Conservation (phyloP, 2,329 filamentous ascomycete genomes). For the Colletotrichum incanum region DNA sequence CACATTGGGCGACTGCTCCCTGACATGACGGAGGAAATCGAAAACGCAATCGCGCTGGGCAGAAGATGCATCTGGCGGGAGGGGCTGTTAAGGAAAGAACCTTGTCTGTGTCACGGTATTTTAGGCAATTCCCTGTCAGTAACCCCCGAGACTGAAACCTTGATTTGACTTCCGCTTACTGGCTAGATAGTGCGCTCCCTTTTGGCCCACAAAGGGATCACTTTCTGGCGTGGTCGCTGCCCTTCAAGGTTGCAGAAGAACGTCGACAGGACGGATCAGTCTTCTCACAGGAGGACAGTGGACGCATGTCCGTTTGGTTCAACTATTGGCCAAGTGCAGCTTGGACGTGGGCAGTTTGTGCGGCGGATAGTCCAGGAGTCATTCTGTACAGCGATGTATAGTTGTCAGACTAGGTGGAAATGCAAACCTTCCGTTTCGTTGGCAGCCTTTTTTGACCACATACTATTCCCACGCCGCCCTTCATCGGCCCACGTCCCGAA, state of each 20-base stretch:
- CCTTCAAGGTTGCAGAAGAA: slow-evolving; percentile 67
- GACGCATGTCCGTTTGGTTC: slow-evolving; percentile 50
- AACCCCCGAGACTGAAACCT: not conserved
- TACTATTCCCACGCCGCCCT: accelerated
- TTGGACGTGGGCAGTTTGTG: slow-evolving; percentile 56
- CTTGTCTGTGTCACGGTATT: slow-evolving; percentile 77
- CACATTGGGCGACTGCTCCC: slow-evolving; percentile 71
- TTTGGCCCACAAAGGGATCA: slow-evolving; percentile 61
- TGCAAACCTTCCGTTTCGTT: not conserved
- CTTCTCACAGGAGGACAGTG: slow-evolving; percentile 58
- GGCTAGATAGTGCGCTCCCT: slow-evolving; percentile 49
- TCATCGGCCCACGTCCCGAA: not conserved
- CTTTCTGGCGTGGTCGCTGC: slow-evolving; percentile 72
- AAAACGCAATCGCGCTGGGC: slow-evolving; percentile 67
- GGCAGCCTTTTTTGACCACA: not conserved
- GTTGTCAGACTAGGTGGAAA: not conserved
- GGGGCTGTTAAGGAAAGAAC: slow-evolving; percentile 75
- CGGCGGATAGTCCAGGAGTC: slow-evolving; percentile 50
- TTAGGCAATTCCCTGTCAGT: slow-evolving; percentile 74
- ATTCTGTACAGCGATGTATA: slow-evolving; percentile 56
- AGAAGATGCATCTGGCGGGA: slow-evolving; percentile 69
- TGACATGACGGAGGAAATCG: slow-evolving; percentile 67
- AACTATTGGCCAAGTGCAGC: slow-evolving; percentile 56
- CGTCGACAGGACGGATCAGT: slow-evolving; percentile 49
- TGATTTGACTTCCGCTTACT: not conserved